Evolutionary conservation across 179 eudicot species (phyloP).

Genomic region (Vitellaria paradoxa): DNA sequence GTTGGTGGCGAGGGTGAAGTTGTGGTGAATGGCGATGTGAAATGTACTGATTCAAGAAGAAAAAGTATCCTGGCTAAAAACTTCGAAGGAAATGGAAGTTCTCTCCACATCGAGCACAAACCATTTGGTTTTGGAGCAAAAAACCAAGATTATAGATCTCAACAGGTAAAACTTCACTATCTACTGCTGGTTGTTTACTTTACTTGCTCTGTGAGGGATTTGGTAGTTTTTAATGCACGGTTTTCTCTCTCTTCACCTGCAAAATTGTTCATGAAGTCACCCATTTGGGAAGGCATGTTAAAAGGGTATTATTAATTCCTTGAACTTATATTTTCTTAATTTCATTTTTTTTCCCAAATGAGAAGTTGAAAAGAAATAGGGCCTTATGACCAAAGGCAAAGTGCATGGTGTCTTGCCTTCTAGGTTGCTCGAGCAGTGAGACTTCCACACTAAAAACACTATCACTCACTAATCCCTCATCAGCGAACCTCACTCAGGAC

Average conservation of each 20-base stretch:
- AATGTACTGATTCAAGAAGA: slow-evolving; percentile 40
- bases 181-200: slow-evolving; percentile 6
- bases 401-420: too few relatives aligned
- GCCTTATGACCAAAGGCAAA: too few relatives aligned
- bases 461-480: too few relatives aligned
- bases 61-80: slow-evolving; percentile 38
- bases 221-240: neutral
- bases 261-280: neutral
- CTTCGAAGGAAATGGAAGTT: slow-evolving; percentile 51
- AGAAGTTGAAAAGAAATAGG: too few relatives aligned
- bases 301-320: neutral
- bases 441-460: too few relatives aligned
- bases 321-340: too few relatives aligned
- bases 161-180: slow-evolving; percentile 45
- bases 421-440: too few relatives aligned
- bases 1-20: slow-evolving; percentile 38
- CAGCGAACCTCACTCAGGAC: too few relatives aligned
- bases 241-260: neutral
- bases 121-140: slow-evolving; percentile 64
- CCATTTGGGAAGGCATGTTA: neutral
- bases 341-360: too few relatives aligned
- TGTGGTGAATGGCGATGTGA: slow-evolving; percentile 43
- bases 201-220: neutral
- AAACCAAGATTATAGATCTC: slow-evolving; percentile 45
- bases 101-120: slow-evolving; percentile 44